A percentile compares a stretch with the other conserved stretches of the same genome.
phyloP scores from a whole-genome alignment of 345 rosid genomes.

The Hibiscus tridactylites region DNA sequence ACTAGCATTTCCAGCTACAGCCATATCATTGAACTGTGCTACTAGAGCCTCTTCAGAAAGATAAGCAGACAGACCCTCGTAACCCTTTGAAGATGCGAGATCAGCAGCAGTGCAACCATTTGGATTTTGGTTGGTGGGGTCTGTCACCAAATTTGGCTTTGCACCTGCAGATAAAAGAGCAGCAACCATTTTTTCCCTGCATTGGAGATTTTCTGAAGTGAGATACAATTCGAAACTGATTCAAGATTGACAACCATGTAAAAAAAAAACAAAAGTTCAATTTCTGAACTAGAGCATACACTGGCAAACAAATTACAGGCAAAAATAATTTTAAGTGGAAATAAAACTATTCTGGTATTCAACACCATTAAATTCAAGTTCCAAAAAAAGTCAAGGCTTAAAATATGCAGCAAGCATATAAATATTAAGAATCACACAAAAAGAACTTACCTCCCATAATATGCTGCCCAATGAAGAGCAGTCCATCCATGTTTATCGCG shows the following conservation, averaged over 20 bases:
- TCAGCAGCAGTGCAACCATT: slow-evolving; percentile 82
- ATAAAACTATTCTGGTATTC: background rate
- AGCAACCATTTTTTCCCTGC: slow-evolving; percentile 91
- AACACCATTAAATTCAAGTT: background rate
- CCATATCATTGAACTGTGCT: slow-evolving; percentile 76
- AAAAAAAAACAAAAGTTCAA: background rate
- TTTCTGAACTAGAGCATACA: background rate
- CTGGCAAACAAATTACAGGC: background rate
- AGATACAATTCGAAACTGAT: slow-evolving; percentile 4
- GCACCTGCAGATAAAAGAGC: slow-evolving; percentile 90
- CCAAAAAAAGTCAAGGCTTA: background rate
- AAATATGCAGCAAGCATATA: background rate
- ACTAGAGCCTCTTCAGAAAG: slow-evolving; percentile 80
- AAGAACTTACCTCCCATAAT: slow-evolving; percentile 55
- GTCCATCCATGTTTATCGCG: slow-evolving; percentile 97
- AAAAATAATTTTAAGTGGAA: background rate
- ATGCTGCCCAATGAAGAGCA: slow-evolving; percentile 99
- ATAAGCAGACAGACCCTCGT: slow-evolving; percentile 78
- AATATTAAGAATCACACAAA: background rate
- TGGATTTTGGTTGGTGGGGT: slow-evolving; percentile 63
- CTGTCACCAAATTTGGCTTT: slow-evolving; percentile 77
- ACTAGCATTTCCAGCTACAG: slow-evolving; percentile 75
- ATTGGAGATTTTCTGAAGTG: slow-evolving; percentile 14
- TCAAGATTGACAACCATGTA: background rate
- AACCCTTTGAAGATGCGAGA: slow-evolving; percentile 66